Conservation (phyloP, 768 basidiomycete species). For the Lanmaoa pseudosensibilis region DNA sequence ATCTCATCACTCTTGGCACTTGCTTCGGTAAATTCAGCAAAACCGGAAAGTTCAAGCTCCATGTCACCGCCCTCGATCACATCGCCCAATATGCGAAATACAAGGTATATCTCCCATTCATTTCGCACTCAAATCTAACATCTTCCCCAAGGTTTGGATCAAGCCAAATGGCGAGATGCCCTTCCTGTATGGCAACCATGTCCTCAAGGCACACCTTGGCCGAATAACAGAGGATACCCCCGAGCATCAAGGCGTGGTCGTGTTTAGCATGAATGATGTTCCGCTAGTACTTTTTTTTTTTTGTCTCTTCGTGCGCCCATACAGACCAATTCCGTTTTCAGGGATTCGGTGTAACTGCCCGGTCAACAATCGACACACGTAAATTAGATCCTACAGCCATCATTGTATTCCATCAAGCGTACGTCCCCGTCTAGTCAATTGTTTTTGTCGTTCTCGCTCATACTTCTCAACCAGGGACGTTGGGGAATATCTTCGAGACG, state of each 20-base stretch:
- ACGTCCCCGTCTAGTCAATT: slow-evolving; percentile 4
- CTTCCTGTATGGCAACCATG: slow-evolving; percentile 97
- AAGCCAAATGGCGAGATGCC: slow-evolving; percentile 99
- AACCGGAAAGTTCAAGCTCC: slow-evolving; percentile 95
- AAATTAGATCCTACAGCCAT: slow-evolving; percentile 98
- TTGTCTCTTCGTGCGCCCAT: not conserved
- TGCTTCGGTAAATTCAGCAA: slow-evolving; percentile 99
- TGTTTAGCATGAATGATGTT: slow-evolving; percentile 93
- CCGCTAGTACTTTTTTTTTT: slow-evolving; percentile 63
- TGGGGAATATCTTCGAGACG: slow-evolving; percentile 96
- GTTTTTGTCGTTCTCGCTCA: slow-evolving; percentile 5
- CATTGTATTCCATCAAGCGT: slow-evolving; percentile 99
- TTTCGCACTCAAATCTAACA: not conserved
- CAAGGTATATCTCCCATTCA: slow-evolving; percentile 61
- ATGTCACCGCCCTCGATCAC: slow-evolving; percentile 90
- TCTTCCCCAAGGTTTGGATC: slow-evolving; percentile 80
- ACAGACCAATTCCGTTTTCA: slow-evolving; percentile 33
- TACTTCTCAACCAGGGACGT: slow-evolving; percentile 65
- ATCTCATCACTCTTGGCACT: slow-evolving; percentile 89
- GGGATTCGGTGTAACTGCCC: slow-evolving; percentile 97
- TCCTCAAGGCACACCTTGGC: slow-evolving; percentile 97
- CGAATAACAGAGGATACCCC: slow-evolving; percentile 98
- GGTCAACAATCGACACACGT: slow-evolving; percentile 92
- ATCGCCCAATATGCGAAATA: slow-evolving; percentile 96
- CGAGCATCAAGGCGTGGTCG: slow-evolving; percentile 97